Base-by-base conservation (phyloP, 805 yeast genomes). In the Metschnikowia sp. region DNA sequence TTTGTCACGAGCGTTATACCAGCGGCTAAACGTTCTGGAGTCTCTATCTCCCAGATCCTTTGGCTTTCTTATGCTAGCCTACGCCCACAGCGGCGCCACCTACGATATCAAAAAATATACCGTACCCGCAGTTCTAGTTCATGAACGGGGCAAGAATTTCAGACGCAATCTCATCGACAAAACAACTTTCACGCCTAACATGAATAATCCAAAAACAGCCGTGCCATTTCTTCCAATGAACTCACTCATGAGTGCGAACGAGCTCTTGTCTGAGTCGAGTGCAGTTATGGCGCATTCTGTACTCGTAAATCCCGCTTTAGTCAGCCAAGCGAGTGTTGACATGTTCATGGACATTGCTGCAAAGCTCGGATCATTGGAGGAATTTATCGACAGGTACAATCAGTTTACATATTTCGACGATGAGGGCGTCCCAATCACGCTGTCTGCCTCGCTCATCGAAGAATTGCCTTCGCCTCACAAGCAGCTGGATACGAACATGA, bases 141-240 rank as follows among this genome's bases (percentile, higher is more conserved):
- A 70, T 53, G 78, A 72, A 29, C 67, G 72, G 45, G 85, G 85
- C 4, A 63, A 67, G 4, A 52, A 55, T 11, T 69, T 80, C 43
- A 69, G 86, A 56, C 57, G 70, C 26, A 79, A 78, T 45, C 58
- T 81, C 8, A 52, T 82, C 7, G 60, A 66, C 8, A 70, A 70
- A 51, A 68, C 69, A 10, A 75, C 76, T 48, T 72, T 70, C 45
- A 50, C 48, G 3, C 50, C 54, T 2, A 38, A 40, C 10, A 19
- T 39, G 9, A 44, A 43, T 4, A 44, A 47, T 11, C 49, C 49
- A 7, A 35, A 34, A 8, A 40, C 39, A 29, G 57, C 69, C 11
- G 79, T 89, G 2, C 97, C 97, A 3, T 79, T 92, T 48, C 67
- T 92, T 36, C 91, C 96, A 1, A 59, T 80, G 1, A 55, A 70